Evolutionary conservation across 1,284 basidiomycete species (phyloP).

Genomic region (Termitomyces sp.): DNA sequence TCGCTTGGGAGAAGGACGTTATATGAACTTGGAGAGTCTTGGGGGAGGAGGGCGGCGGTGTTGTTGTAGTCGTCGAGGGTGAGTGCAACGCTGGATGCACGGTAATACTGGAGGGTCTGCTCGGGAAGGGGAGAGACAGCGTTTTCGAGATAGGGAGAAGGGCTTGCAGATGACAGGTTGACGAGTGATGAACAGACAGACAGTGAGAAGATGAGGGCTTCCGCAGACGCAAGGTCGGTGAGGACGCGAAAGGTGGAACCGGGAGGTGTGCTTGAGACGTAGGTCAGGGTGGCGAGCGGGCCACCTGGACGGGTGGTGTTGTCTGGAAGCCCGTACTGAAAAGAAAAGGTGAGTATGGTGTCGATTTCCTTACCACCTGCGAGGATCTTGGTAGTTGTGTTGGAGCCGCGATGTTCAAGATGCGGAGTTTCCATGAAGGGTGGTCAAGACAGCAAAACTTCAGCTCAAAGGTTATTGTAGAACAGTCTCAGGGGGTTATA

Average conservation of each 20-base stretch:
- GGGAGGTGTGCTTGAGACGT: neutral
- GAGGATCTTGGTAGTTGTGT: neutral
- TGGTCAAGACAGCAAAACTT: neutral
- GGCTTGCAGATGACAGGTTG: neutral
- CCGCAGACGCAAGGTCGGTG: slow-evolving; percentile 2
- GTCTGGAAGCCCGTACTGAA: slow-evolving; percentile 8
- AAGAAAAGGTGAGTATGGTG: neutral
- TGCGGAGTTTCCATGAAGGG: neutral
- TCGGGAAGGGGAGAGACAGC: slow-evolving; percentile 5
- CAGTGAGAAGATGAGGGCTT: neutral
- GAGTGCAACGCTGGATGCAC: slow-evolving; percentile 9
- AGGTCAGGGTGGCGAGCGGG: slow-evolving; percentile 1
- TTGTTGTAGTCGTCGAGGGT: slow-evolving; percentile 14
- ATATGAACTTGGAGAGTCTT: neutral
- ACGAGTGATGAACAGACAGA: neutral
- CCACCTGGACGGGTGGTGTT: slow-evolving; percentile 11
- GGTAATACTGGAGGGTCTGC: slow-evolving; percentile 12
- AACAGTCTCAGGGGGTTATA: slow-evolving; percentile 4
- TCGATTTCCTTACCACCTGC: slow-evolving; percentile 1
- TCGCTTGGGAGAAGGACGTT: slow-evolving; percentile 5
- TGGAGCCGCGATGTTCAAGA: neutral
- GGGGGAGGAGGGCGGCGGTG: slow-evolving; percentile 7
- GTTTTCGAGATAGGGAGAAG: neutral
- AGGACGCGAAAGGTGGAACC: slow-evolving; percentile 7
- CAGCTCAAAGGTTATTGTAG: neutral